Percentiles rank a stretch among this genome's conserved stretches.
Evolutionary conservation across 495 filamentous ascomycete species (phyloP).

Genomic region (Hypoxylon crocopeplum): DNA sequence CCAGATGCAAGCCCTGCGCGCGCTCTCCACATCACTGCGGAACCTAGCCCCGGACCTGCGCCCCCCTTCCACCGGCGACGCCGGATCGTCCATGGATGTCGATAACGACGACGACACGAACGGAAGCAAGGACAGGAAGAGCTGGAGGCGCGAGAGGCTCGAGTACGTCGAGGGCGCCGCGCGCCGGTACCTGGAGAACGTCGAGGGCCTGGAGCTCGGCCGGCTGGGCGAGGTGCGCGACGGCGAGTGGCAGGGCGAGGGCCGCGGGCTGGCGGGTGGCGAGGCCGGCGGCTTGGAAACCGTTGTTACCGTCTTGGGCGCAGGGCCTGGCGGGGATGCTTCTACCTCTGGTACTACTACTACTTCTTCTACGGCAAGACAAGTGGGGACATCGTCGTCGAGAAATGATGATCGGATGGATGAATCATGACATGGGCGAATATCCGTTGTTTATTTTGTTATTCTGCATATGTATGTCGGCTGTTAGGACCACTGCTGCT

Average conservation of each 20-base stretch:
- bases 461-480: too few relatives aligned
- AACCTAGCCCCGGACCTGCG: constrained; percentile 64
- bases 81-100: not conserved
- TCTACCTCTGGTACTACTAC: not conserved
- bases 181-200: constrained; percentile 60
- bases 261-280: constrained; percentile 46
- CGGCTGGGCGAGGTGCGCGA: constrained; percentile 62
- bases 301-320: constrained; percentile 51
- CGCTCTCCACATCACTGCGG: constrained; percentile 67
- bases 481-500: not conserved
- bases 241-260: constrained; percentile 60
- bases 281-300: constrained; percentile 63
- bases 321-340: constrained; percentile 11
- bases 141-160: constrained; percentile 64
- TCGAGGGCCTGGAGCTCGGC: constrained; percentile 62
- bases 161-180: constrained; percentile 80
- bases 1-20: constrained; percentile 79
- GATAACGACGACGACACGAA: constrained; percentile 13
- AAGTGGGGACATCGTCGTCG: not conserved
- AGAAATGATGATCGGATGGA: constrained; percentile 35
- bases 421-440: constrained; percentile 36
- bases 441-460: too few relatives aligned
- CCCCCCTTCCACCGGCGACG: constrained; percentile 12
- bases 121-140: constrained; percentile 41
- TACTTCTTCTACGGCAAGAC: not conserved